Evolutionary conservation across 768 basidiomycete species (phyloP).

Genomic region (Pholiota conissans): DNA sequence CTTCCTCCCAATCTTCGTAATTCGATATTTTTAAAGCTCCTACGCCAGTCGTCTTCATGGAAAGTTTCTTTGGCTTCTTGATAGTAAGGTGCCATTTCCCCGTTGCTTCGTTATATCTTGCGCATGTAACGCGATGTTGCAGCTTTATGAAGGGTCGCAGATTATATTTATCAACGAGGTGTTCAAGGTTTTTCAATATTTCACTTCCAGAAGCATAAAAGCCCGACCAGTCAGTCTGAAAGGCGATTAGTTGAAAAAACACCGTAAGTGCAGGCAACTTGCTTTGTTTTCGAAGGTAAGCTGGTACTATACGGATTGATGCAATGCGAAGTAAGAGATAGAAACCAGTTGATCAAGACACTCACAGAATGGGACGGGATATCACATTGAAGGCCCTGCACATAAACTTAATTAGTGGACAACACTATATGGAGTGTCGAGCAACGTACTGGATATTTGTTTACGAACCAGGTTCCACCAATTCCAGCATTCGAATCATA

Average conservation of each 20-base stretch:
- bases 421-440: background rate
- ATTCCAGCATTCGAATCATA: constrained; percentile 62
- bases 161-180: constrained; percentile 56
- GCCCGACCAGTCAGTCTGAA: constrained; percentile 56
- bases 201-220: constrained; percentile 63
- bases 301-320: constrained; percentile 45
- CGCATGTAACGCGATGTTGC: constrained; percentile 51
- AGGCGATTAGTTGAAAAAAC: background rate
- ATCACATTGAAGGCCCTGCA: constrained; percentile 59
- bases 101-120: constrained; percentile 46
- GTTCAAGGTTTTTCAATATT: constrained; percentile 54
- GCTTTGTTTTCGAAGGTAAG: constrained; percentile 57
- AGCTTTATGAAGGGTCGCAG: constrained; percentile 54
- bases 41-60: background rate
- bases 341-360: background rate
- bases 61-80: constrained; percentile 25
- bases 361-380: constrained; percentile 57
- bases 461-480: constrained; percentile 63
- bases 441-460: constrained; percentile 45
- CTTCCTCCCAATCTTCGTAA: constrained; percentile 36
- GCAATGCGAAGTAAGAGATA: background rate
- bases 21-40: background rate
- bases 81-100: constrained; percentile 61
- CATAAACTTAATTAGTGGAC: background rate
- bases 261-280: constrained; percentile 5